Percentiles rank a stretch among this genome's conserved stretches.
Conservation (phyloP, 495 filamentous ascomycete genomes). For the Tuber magnatum region DNA sequence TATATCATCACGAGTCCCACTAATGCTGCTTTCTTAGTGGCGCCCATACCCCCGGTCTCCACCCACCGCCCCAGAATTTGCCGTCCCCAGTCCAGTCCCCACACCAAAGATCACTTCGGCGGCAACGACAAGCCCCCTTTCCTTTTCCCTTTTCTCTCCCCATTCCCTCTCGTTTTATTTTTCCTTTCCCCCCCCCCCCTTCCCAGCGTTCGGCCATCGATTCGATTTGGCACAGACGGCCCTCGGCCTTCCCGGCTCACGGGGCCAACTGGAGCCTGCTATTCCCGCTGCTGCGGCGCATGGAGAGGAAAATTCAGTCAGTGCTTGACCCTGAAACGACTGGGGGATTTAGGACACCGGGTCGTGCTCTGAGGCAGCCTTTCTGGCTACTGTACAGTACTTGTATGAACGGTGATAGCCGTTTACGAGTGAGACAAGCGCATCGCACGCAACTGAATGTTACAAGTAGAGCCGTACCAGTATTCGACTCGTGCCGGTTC, state of each 20-base stretch:
- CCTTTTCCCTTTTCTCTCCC: constrained; percentile 3
- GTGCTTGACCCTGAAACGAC: constrained; percentile 4
- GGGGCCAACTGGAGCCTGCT: constrained; percentile 32
- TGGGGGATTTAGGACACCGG: background rate
- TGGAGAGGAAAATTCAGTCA: background rate
- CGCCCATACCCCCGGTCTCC: constrained; percentile 1
- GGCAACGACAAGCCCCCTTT: constrained; percentile 1
- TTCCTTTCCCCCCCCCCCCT: constrained; percentile 15
- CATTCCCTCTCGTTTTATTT: constrained; percentile 14
- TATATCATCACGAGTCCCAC: constrained; percentile 5
- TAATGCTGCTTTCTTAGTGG: background rate
- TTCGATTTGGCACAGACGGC: constrained; percentile 26
- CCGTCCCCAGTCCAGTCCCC: background rate
- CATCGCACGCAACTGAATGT: background rate
- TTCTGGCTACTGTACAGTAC: background rate
- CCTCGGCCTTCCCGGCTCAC: constrained; percentile 37
- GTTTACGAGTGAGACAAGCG: background rate
- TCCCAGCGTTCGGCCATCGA: constrained; percentile 23
- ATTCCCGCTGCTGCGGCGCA: constrained; percentile 27
- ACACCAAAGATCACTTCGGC: background rate
- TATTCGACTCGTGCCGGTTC: background rate
- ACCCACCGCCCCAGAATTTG: constrained; percentile 1
- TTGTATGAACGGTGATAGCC: background rate
- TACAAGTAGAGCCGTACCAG: background rate
- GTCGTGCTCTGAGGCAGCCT: background rate